Base-by-base conservation (phyloP, 306 rosid genomes). In the Castanea mollissima region DNA sequence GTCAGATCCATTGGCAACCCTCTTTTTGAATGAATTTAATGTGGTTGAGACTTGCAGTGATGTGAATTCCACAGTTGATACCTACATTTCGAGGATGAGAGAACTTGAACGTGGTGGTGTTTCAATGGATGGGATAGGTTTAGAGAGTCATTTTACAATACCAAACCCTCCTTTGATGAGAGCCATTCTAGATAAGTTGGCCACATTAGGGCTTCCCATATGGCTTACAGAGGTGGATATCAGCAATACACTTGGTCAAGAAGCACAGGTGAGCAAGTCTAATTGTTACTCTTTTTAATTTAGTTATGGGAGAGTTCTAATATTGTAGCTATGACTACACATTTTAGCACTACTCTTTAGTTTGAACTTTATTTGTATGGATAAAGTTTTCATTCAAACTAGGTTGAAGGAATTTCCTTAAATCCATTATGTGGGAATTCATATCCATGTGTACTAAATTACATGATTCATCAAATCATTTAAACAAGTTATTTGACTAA, bases 161-260 rank as follows among this genome's bases (percentile, higher is more conserved):
- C 98, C 98, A 3, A 94, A 94, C 76, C 94, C 79, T 76, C 90
- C 97, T 31, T 89, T 92, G 5, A 88, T 92, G 29, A 92, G 98
- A 91, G 97, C 92, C 20, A 86, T 87, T 21, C 27, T 95, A 9
- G 98, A 95, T 83, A 95, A 92, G 84, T 86, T 95, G 79, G 98
- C 98, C 76, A 92, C 96, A 11, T 75, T 95, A 5, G 88, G 80
- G 74, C 89, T 95, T 74, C 99, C 97, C 20, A 86, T 95, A 71
- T 95, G 98, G 97, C 92, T 95, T 18, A 92, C 97, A 3, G 97
- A 95, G 86, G 92, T 94, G 74, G 99, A 95, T 21, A 86, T 95
- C 69, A 91, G 97, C 92, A 89, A 83, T 5, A 80, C 85, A 65
- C 85, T 87, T 20, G 89, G 83, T 83, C 63, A 86, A 82, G 52